Base-by-base conservation (phyloP, 129 eudicot genomes). In the Arctium lappa region DNA sequence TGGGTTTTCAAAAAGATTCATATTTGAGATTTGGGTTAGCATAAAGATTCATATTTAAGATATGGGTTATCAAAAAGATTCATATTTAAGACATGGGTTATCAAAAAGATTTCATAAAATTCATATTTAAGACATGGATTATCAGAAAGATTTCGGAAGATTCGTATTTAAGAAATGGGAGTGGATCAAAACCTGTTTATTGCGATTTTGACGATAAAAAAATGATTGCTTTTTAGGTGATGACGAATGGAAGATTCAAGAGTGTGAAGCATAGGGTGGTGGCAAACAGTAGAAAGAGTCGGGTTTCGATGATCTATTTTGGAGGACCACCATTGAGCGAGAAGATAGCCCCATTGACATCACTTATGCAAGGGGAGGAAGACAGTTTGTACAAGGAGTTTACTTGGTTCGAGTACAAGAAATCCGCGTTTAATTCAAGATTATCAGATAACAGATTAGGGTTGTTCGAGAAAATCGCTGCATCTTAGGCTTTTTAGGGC, bases 311-410 rank as follows among this genome's bases (percentile, higher is more conserved):
- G 98, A 94, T 94, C 22, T 94, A 88, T 85, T 94, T 94, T 81
- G 98, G 93, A 85, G 98, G 95, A 86, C 98, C 98, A 85, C 98
- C 98, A 27, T 72, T 92, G 85, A 94, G 95, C 72, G 95, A 94
- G 79, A 94, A 86, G 84, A 92, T 94, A 83, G 98, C 95, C 32
- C 98, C 98, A 76, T 86, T 94, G 84, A 89, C 98, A 37, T 94
- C 93, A 30, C 87, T 94, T 48, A 92, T 90, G 86, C 86, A 88
- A 74, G 91, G 87, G 68, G 95, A 92, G 56, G 92, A 83, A 38
- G 90, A 89, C 78, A 94, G 97, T 69, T 91, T 92, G 94, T 94
- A 94, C 88, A 91, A 92, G 72, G 98, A 94, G 85, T 94, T 94
- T 75, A 94, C 97, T 65, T 94, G 98, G 98, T 89, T 89, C 30